Evolutionary conservation across 2,329 filamentous ascomycete genomes (phyloP).

Genomic region (Laburnicola sp.): DNA sequence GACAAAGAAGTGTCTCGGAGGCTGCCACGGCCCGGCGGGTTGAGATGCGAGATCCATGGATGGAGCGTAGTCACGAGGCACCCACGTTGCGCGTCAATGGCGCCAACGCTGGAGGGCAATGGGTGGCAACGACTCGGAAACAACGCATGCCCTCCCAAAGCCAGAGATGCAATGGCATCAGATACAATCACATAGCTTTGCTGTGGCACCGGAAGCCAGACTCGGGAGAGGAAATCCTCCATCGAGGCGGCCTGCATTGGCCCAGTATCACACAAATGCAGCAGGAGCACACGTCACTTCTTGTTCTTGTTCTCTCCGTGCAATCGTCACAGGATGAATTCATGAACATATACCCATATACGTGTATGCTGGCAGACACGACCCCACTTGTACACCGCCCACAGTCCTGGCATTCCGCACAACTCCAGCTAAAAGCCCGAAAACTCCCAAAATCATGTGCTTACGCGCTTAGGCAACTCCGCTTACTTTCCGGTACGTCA

Average conservation of each 20-base stretch:
- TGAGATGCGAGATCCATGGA: slow-evolving; percentile 5
- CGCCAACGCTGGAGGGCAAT: not conserved
- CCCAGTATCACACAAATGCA: not conserved
- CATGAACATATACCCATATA: not conserved
- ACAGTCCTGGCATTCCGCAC: not conserved
- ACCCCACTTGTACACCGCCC: not conserved
- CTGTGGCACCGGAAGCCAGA: too few species aligned
- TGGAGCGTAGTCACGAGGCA: slow-evolving; percentile 6
- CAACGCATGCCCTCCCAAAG: not conserved
- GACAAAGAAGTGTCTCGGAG: slow-evolving; percentile 5
- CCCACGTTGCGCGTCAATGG: slow-evolving; percentile 6
- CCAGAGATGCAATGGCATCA: too few species aligned
- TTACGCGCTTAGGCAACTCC: slow-evolving; percentile 32
- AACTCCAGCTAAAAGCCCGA: not conserved
- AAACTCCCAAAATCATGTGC: not conserved
- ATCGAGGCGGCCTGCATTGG: not conserved
- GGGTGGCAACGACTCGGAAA: not conserved
- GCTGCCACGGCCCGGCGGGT: slow-evolving; percentile 2
- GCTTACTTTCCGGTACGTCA: slow-evolving; percentile 48
- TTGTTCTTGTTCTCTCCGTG: too few species aligned
- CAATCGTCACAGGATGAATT: too few species aligned
- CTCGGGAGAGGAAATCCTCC: too few species aligned
- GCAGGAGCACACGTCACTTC: slow-evolving; percentile 6
- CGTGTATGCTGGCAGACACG: not conserved
- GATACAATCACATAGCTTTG: too few species aligned